Evolutionary conservation across 2,329 filamentous ascomycete genomes (phyloP).

Genomic region (Teratosphaeria pseudoeucalypti): DNA sequence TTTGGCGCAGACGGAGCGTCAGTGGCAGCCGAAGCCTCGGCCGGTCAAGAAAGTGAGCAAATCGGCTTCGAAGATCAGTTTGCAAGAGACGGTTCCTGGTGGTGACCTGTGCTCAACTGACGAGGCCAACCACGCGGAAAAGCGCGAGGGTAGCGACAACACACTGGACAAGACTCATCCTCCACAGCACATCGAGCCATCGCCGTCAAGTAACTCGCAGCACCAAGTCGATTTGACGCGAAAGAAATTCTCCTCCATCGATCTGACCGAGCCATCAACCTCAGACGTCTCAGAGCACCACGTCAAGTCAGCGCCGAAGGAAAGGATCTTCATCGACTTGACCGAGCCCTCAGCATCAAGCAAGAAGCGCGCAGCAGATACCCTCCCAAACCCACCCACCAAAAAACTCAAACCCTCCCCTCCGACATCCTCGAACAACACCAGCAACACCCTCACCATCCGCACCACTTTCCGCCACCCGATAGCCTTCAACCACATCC

Average conservation of each 20-base stretch:
- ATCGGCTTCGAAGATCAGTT: not conserved
- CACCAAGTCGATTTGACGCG: not conserved
- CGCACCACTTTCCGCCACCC: conserved; percentile 32
- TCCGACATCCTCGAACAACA: not conserved
- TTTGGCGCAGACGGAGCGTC: not conserved
- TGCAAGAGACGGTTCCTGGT: not conserved
- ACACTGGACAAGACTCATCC: not conserved
- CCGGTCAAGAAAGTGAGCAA: not conserved
- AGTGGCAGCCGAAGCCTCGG: not conserved
- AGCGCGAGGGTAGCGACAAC: not conserved
- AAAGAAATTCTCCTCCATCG: not conserved
- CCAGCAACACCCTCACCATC: conserved; percentile 12
- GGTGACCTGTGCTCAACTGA: not conserved
- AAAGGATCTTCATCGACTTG: not conserved
- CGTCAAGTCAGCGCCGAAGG: not conserved
- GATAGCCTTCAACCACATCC: conserved; percentile 27
- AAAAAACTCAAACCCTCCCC: not conserved
- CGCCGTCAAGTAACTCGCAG: not conserved
- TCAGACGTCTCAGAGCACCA: not conserved
- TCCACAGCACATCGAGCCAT: not conserved
- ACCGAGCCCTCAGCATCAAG: not conserved
- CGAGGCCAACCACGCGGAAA: not conserved
- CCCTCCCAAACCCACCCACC: not conserved
- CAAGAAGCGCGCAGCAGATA: not conserved
- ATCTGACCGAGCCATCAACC: not conserved